Base-by-base conservation (phyloP, 2,329 filamentous ascomycete species). In the Verticillium dahliae region DNA sequence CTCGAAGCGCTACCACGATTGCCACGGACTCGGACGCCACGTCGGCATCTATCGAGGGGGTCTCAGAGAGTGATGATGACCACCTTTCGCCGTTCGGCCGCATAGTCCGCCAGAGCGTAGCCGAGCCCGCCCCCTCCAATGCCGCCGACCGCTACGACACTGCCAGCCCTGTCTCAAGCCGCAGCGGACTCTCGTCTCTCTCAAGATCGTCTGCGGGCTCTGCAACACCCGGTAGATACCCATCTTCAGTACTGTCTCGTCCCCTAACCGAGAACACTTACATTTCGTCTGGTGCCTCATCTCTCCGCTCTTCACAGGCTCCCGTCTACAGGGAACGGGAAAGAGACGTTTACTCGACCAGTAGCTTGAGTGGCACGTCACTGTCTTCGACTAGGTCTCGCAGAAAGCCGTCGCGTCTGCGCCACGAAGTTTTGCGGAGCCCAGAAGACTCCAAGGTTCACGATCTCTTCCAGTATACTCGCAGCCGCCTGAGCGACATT, bases 401-500 rank as follows among this genome's bases (percentile, higher is more conserved):
- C 56, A 76, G 73, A 15, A 74, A 79, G 56, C 76, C 74, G 67
- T 97, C 93, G 15, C 84, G 88, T 27, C 77, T 97, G 57, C 86
- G 91, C 34, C 88, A 96, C 67, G 92, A 97, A 71, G 83, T 96
- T 1, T 80, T 92, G 1, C 84, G 87, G 38, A 96, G 90, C 67
- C 91, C 92, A 0, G 75, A 67, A 7, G 61, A 22, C 56, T 61
- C 52, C 1, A 82, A 83, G 11, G 80, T 89, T 4, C 78, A 89
- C 62, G 93, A 97, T 66, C 79, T 98, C 1, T 97, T 98, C 77
- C 92, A 92, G 37, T 94, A 88, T 69, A 94, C 90, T 3, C 88
- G 91, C 60, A 88, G 89, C 54, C 86, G 93, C 15, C 80, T 98
- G 6, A 90, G 85, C 64, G 92, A 97, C 65, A 85, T 97, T 4